Percentiles rank a stretch among this genome's conserved stretches.
Conservation (phyloP, 2,329 filamentous ascomycete species). For the Penicillium occitanis region DNA sequence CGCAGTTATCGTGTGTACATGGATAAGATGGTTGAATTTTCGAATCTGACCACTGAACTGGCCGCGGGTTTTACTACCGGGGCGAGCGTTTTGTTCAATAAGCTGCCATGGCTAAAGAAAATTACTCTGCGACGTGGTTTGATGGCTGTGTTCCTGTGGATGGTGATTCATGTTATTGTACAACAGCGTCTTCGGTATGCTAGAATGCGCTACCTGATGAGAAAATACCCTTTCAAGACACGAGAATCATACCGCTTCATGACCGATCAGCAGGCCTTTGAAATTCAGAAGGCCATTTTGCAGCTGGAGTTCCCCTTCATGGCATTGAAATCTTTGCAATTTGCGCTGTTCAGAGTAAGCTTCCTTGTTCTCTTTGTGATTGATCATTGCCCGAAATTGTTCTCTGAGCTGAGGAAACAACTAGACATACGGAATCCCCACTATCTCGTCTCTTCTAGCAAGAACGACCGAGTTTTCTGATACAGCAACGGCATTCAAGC, state of each 20-base stretch:
- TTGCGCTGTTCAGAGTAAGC: conserved; percentile 58
- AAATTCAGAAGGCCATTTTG: conserved; percentile 48
- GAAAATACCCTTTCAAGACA: conserved; percentile 37
- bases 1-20: background rate
- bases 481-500: conserved; percentile 51
- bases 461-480: conserved; percentile 52
- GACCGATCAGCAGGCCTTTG: conserved; percentile 55
- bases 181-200: conserved; percentile 8
- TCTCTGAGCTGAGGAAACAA: background rate
- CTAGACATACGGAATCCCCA: conserved; percentile 58
- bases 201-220: conserved; percentile 2
- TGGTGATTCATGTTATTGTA: background rate
- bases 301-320: conserved; percentile 58
- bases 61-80: background rate
- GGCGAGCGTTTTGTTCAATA: background rate
- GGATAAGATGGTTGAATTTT: background rate
- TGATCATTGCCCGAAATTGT: background rate
- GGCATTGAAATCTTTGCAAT: conserved; percentile 53
- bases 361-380: background rate
- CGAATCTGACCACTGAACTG: background rate
- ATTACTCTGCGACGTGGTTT: background rate
- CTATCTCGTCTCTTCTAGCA: conserved; percentile 52
- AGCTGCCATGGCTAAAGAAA: background rate
- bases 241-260: conserved; percentile 50
- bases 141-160: background rate